Conservation (phyloP, 1,284 basidiomycete species). For the Kalmanozyma brasiliensis region DNA sequence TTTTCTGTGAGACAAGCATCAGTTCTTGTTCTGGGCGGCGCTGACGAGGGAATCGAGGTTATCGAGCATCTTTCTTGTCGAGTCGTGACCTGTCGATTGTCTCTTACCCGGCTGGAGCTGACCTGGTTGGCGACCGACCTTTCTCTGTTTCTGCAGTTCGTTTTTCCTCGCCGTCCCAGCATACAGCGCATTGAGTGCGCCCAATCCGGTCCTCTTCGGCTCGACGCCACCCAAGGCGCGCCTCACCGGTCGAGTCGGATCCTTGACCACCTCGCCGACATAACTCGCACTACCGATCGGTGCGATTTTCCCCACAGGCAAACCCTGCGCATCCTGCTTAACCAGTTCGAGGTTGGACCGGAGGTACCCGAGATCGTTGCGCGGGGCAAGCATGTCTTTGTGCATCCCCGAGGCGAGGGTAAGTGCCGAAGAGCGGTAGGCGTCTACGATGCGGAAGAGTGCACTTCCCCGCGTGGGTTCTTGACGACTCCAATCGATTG, state of each 20-base stretch:
- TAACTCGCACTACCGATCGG: slow-evolving; percentile 27
- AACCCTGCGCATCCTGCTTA: slow-evolving; percentile 17
- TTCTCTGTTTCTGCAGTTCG: slow-evolving; percentile 24
- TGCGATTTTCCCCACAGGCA: slow-evolving; percentile 2
- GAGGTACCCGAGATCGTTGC: slow-evolving; percentile 45
- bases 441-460: slow-evolving; percentile 44
- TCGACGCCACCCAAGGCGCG: slow-evolving; percentile 10
- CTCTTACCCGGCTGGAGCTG: not conserved
- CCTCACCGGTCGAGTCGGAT: slow-evolving; percentile 30
- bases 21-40: not conserved
- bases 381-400: slow-evolving; percentile 39
- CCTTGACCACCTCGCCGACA: slow-evolving; percentile 25
- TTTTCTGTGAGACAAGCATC: not conserved
- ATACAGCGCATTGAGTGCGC: not conserved
- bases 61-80: slow-evolving; percentile 36
- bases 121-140: slow-evolving; percentile 27
- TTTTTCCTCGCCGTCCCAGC: slow-evolving; percentile 7
- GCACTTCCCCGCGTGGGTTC: slow-evolving; percentile 41
- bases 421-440: slow-evolving; percentile 27
- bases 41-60: slow-evolving; percentile 38
- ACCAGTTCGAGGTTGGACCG: slow-evolving; percentile 39
- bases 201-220: not conserved
- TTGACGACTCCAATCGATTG: slow-evolving; percentile 43
- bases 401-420: slow-evolving; percentile 31
- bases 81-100: not conserved